phyloP scores from a whole-genome alignment of 208 protist species.

The Leishmania gerbilli region DNA sequence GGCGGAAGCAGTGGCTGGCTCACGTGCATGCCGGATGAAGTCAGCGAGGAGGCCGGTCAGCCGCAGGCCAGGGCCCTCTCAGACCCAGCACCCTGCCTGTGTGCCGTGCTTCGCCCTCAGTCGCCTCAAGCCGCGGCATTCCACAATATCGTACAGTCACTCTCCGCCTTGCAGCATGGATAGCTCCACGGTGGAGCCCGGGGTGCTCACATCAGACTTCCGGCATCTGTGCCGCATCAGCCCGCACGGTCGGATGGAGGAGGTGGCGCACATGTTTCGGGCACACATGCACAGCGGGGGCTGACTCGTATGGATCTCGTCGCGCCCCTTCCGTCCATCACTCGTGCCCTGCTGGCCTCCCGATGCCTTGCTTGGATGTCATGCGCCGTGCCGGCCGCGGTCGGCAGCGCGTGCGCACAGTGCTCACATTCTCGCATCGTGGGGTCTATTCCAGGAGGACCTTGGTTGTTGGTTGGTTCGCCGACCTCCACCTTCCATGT shows the following conservation, averaged over 20 bases:
- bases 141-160: background rate
- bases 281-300: background rate
- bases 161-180: background rate
- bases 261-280: background rate
- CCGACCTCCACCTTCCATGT: too few relatives aligned
- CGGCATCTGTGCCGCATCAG: background rate
- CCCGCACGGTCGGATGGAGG: too few relatives aligned
- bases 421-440: too few relatives aligned
- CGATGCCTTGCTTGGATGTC: background rate
- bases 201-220: background rate
- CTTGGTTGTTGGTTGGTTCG: too few relatives aligned
- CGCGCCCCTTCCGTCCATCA: background rate
- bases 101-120: background rate
- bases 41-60: background rate
- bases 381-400: background rate
- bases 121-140: background rate
- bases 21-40: background rate
- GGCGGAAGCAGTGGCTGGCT: background rate
- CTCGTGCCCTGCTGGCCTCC: background rate
- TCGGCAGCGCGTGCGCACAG: too few relatives aligned
- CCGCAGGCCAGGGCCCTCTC: background rate
- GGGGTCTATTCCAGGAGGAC: too few relatives aligned
- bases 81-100: too few relatives aligned
- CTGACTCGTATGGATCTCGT: background rate
- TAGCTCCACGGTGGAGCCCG: too few relatives aligned